Conservation (phyloP, 331 rosid genomes). For the Malus hybrid region DNA sequence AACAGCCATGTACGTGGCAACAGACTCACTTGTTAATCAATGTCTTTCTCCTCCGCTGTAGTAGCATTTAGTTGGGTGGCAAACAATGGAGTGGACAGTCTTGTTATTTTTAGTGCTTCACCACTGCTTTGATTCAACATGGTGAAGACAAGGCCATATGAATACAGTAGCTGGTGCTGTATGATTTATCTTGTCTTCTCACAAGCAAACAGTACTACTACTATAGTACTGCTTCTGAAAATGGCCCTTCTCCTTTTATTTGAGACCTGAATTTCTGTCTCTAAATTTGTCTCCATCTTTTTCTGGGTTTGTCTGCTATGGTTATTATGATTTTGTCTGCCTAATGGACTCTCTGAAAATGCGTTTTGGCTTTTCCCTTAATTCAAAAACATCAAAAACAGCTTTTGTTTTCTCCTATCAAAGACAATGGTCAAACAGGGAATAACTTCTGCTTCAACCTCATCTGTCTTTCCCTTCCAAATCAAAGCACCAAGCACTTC, state of each 20-base stretch:
- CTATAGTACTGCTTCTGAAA: not conserved
- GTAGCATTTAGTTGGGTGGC: slow-evolving; percentile 1
- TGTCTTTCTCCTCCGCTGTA: not conserved
- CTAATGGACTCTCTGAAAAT: not conserved
- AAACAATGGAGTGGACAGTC: not conserved
- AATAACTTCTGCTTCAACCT: slow-evolving; percentile 38
- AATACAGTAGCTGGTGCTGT: not conserved
- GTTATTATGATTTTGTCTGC: slow-evolving; percentile 2
- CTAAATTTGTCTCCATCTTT: slow-evolving; percentile 26
- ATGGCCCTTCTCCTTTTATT: slow-evolving; percentile 15
- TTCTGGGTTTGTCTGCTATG: slow-evolving; percentile 24
- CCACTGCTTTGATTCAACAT: slow-evolving; percentile 14
- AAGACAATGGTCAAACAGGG: slow-evolving; percentile 28
- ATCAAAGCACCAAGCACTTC: slow-evolving; percentile 18
- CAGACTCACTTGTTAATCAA: not conserved
- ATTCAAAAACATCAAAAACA: not conserved
- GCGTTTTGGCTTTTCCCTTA: not conserved
- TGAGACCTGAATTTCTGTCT: slow-evolving; percentile 31
- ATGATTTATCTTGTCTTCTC: slow-evolving; percentile 34
- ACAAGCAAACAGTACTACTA: not conserved
- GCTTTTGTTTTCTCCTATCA: slow-evolving; percentile 29
- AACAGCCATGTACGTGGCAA: not conserved
- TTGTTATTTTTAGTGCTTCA: not conserved
- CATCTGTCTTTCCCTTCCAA: slow-evolving; percentile 16
- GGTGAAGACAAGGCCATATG: slow-evolving; percentile 23